These are phyloP conservation scores for Akebia trifoliata DNA, from an alignment of 164 flowering plant species.

Conservation along the genomic window DNA sequence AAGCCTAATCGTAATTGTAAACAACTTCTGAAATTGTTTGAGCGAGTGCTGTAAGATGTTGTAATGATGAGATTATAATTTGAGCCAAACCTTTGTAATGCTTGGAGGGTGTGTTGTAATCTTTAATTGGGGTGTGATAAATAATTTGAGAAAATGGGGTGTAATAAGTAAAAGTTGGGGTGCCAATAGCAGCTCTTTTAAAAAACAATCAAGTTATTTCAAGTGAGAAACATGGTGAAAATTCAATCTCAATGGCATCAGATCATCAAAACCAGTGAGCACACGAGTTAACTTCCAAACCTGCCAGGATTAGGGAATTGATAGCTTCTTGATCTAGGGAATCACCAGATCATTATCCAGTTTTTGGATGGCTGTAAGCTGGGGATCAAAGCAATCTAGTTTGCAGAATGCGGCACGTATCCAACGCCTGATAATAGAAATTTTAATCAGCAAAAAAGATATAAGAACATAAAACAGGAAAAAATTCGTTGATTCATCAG, in stretches of 20 bases:
- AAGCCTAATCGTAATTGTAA: too few species aligned
- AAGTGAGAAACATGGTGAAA: too few species aligned
- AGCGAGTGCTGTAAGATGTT: too few species aligned
- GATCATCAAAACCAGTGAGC: background rate
- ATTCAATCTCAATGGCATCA: background rate
- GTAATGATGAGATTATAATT: too few species aligned
- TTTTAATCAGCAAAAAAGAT: slow-evolving; percentile 1
- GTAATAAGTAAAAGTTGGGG: too few species aligned
- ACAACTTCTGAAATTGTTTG: too few species aligned
- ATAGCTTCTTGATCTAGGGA: background rate
- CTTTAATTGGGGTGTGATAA: too few species aligned
- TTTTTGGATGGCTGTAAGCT: background rate
- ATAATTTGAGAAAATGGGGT: too few species aligned
- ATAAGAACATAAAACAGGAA: background rate
- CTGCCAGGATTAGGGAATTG: background rate
- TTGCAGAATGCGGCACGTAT: slow-evolving; percentile 35
- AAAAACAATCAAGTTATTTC: background rate
- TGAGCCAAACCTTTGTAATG: too few species aligned
- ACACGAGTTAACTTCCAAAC: background rate
- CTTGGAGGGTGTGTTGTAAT: too few species aligned
- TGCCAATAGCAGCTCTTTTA: too few species aligned
- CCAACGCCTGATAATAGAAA: slow-evolving; percentile 37
- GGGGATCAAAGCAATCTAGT: background rate
- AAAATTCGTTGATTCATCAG: background rate
- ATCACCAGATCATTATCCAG: background rate